Conservation (phyloP, 2,329 filamentous ascomycete species). For the Fusarium verticillioides region DNA sequence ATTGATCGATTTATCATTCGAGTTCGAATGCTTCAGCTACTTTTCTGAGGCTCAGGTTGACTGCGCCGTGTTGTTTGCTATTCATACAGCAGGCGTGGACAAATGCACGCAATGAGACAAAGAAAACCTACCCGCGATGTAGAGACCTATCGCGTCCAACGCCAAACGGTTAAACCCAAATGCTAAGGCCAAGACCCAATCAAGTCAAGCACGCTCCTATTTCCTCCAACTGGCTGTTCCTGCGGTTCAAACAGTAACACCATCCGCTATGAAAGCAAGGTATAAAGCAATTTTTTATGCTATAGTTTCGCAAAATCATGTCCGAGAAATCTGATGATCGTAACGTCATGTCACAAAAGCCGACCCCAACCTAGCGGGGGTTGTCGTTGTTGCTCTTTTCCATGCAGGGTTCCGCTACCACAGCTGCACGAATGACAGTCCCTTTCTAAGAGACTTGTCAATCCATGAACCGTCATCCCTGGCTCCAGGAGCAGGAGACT, state of each 20-base stretch:
- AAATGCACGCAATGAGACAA: conserved; percentile 17
- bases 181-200: neutral
- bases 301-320: conserved; percentile 17
- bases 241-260: neutral
- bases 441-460: conserved; percentile 40
- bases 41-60: conserved; percentile 16
- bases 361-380: conserved; percentile 10
- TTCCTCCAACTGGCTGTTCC: conserved; percentile 2
- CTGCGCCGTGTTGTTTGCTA: conserved; percentile 18
- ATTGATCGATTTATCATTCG: conserved; percentile 10
- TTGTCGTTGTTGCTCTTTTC: conserved; percentile 1
- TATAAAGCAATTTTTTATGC: neutral
- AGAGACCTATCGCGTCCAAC: conserved; percentile 16
- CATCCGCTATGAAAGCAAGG: conserved; percentile 17
- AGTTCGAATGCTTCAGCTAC: conserved; percentile 9
- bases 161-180: conserved; percentile 16
- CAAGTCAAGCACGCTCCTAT: conserved; percentile 15
- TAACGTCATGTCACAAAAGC: conserved; percentile 26
- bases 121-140: conserved; percentile 1
- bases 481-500: conserved; percentile 23
- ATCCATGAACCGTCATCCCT: conserved; percentile 41
- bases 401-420: conserved; percentile 26
- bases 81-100: conserved; percentile 22
- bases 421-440: conserved; percentile 39
- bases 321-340: conserved; percentile 28